Evolutionary conservation across 805 yeast species (phyloP), one percentile per base, ranked within the genome.

Genomic region (Ogataea ganodermae): DNA sequence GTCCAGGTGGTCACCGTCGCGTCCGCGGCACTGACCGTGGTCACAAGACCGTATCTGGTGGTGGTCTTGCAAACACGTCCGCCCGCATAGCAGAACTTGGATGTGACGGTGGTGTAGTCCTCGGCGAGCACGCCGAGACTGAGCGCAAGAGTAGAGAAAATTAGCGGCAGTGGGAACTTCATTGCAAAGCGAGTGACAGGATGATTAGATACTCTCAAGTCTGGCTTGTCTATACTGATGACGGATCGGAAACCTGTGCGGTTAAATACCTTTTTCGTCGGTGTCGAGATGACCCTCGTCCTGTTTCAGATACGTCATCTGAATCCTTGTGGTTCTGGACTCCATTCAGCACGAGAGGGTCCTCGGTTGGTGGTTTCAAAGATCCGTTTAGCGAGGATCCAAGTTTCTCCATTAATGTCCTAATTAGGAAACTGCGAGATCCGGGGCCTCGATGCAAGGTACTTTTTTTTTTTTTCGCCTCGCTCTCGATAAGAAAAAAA

Each of bases 21-120:
- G 6, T 26, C 46, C 9, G 33, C 42, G 10, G 40, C 49, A 6
- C 48, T 44, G n/a, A 52, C 50, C 2, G 53, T 45, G 27, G 52
- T 46, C 21, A 51, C 31, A 2, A 47, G 42, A 4, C 48, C 59
- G 28, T 55, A 57, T 23, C 45, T 35, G 14, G 59, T 55, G 26
- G 58, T 51, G 27, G 50, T 42, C 30, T 48, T 49, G 45, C 59
- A 55, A 3, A 55, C 53, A n/a, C 49, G 45, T 17, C 55, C 55
- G 6, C 51, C 56, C 3, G 53, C 52, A 39, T 49, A 47, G 46
- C 59, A 55, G 14, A 32, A 38, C 26, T 44, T 48, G 18, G 56
- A 41, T 5, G 51, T 45, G 36, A 56, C 39, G 1, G 57, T 48
- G 31, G 57, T 56, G 42, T 51, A 53, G 14, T 51, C 56, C 17